A percentile compares a stretch with the other conserved stretches of the same genome.
Conservation (phyloP, 2,329 filamentous ascomycete species). For the Chaetomium strumarium region DNA sequence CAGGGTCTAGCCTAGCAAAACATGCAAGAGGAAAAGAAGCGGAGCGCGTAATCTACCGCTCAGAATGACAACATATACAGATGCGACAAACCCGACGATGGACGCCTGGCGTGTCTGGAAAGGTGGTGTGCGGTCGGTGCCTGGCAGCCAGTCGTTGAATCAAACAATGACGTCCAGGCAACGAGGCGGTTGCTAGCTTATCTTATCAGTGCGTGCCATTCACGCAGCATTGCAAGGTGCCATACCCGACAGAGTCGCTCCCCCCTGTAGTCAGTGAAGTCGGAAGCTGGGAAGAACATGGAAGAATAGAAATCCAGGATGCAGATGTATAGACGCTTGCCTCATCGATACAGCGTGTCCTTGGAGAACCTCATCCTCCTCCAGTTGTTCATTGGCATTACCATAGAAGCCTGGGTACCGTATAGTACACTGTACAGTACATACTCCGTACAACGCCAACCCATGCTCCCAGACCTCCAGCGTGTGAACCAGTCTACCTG, state of each 20-base stretch:
- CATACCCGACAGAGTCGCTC: background rate
- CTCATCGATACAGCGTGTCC: too few species aligned
- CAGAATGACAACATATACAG: background rate
- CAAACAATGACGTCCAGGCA: conserved; percentile 14
- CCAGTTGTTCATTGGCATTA: background rate
- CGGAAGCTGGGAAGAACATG: too few species aligned
- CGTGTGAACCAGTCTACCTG: background rate
- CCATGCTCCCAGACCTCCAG: conserved; percentile 4
- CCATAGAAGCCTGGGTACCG: background rate
- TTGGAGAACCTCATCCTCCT: too few species aligned
- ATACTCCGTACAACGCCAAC: conserved; percentile 12
- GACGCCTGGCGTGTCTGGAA: background rate
- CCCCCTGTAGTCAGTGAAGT: too few species aligned
- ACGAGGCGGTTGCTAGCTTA: conserved; percentile 7
- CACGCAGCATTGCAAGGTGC: too few species aligned
- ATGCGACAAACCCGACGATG: background rate
- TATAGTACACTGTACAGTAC: background rate
- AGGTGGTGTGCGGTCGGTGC: background rate
- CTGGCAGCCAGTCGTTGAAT: background rate
- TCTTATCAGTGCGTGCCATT: conserved; percentile 18
- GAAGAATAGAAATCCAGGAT: too few species aligned
- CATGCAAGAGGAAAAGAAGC: too few species aligned
- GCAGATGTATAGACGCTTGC: too few species aligned
- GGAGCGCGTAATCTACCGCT: too few species aligned
- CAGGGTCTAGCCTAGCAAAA: too few species aligned